A percentile compares a stretch with the other conserved stretches of the same genome.
phyloP scores from a whole-genome alignment of 805 yeast genomes.

The Ogataea trehaloabstinens region DNA sequence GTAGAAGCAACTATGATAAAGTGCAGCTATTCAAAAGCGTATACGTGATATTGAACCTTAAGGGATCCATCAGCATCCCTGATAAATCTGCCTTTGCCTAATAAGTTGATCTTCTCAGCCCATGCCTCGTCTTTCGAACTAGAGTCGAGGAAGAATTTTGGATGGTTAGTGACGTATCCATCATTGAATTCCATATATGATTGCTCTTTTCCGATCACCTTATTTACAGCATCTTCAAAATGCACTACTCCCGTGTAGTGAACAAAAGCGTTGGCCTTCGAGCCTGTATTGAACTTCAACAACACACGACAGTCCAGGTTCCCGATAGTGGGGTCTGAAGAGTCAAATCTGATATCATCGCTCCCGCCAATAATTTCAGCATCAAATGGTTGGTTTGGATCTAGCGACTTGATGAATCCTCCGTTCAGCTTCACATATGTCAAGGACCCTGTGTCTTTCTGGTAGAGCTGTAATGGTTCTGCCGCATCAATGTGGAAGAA shows the following conservation, averaged over 20 bases:
- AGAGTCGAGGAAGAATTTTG: slow-evolving; percentile 42
- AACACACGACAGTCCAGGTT: slow-evolving; percentile 49
- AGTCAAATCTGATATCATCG: slow-evolving; percentile 45
- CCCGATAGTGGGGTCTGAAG: slow-evolving; percentile 27
- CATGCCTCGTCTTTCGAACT: slow-evolving; percentile 46
- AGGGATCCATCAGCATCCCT: slow-evolving; percentile 44
- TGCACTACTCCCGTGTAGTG: slow-evolving; percentile 50
- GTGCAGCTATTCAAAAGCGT: slow-evolving; percentile 29
- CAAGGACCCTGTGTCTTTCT: slow-evolving; percentile 26
- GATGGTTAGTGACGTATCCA: slow-evolving; percentile 48
- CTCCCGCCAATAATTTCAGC: slow-evolving; percentile 38
- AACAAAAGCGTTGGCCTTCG: slow-evolving; percentile 40
- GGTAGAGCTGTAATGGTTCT: slow-evolving; percentile 31
- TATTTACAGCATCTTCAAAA: slow-evolving; percentile 33
- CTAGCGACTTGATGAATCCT: slow-evolving; percentile 39
- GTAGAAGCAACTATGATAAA: not conserved
- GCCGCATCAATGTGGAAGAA: slow-evolving; percentile 35
- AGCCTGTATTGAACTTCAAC: slow-evolving; percentile 33
- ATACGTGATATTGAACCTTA: slow-evolving; percentile 55
- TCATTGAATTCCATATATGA: slow-evolving; percentile 40
- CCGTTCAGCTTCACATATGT: slow-evolving; percentile 31
- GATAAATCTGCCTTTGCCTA: slow-evolving; percentile 61
- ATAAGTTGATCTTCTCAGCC: slow-evolving; percentile 46
- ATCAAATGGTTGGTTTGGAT: slow-evolving; percentile 38
- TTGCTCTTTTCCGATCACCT: slow-evolving; percentile 34